Evolutionary conservation across 768 basidiomycete genomes (phyloP).

Genomic region (Mycena venus): DNA sequence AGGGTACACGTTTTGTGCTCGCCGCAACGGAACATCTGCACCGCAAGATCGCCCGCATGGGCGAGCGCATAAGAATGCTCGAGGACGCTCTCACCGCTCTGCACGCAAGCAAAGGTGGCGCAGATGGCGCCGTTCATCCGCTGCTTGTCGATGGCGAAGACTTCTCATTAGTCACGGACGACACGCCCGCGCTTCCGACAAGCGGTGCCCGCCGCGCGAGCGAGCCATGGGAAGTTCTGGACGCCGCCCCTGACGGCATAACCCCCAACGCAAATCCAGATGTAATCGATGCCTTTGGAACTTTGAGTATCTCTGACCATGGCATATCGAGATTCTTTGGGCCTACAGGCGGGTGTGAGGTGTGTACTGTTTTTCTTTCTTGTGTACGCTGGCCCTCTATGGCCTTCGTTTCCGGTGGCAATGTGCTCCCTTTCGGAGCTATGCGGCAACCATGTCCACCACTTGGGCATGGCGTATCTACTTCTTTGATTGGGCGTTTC

Average conservation of each 20-base stretch:
- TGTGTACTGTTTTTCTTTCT: slow-evolving; percentile 46
- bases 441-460: not conserved
- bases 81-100: slow-evolving; percentile 71
- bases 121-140: slow-evolving; percentile 56
- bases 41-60: slow-evolving; percentile 65
- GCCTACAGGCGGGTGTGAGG: slow-evolving; percentile 77
- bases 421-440: not conserved
- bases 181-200: not conserved
- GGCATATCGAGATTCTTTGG: slow-evolving; percentile 76
- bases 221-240: slow-evolving; percentile 20
- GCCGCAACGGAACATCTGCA: slow-evolving; percentile 79
- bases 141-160: slow-evolving; percentile 51
- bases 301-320: slow-evolving; percentile 70
- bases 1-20: slow-evolving; percentile 79
- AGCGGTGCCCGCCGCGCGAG: not conserved
- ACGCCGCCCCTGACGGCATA: slow-evolving; percentile 8
- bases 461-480: not conserved
- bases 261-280: slow-evolving; percentile 45
- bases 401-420: no score
- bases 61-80: slow-evolving; percentile 66
- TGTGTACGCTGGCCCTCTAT: not conserved
- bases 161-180: slow-evolving; percentile 12
- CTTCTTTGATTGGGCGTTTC: not conserved
- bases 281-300: slow-evolving; percentile 70
- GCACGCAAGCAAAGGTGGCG: slow-evolving; percentile 53